A percentile compares a stretch with the other conserved stretches of the same genome.
phyloP scores from a whole-genome alignment of 495 filamentous ascomycete genomes.

The Filosporella fistucella region DNA sequence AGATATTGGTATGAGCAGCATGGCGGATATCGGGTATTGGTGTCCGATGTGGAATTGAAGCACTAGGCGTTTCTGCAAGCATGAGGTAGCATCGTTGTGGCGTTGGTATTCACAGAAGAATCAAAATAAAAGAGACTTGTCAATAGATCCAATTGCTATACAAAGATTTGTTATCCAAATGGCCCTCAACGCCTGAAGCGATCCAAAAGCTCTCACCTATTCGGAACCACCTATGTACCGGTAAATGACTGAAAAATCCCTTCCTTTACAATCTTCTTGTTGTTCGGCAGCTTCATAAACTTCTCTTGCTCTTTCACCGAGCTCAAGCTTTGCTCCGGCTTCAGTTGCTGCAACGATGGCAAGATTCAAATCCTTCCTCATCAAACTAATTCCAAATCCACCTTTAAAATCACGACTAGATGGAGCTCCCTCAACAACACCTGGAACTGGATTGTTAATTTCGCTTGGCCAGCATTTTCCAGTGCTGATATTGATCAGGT shows the following conservation, averaged over 20 bases:
- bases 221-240: slow-evolving; percentile 51
- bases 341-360: slow-evolving; percentile 70
- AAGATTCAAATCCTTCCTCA: slow-evolving; percentile 77
- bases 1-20: too few relatives aligned
- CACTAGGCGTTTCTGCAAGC: too few relatives aligned
- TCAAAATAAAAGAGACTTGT: too few relatives aligned
- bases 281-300: slow-evolving; percentile 64
- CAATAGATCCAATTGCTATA: too few relatives aligned
- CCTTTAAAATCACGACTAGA: slow-evolving; percentile 71
- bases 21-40: too few relatives aligned
- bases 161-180: too few relatives aligned
- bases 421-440: slow-evolving; percentile 69
- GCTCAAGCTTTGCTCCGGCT: slow-evolving; percentile 57
- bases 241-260: slow-evolving; percentile 86
- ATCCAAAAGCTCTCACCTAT: too few relatives aligned
- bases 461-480: slow-evolving; percentile 91
- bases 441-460: slow-evolving; percentile 87
- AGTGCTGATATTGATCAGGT: slow-evolving; percentile 79
- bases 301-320: slow-evolving; percentile 58
- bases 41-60: too few relatives aligned
- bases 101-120: too few relatives aligned
- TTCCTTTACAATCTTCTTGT: slow-evolving; percentile 56
- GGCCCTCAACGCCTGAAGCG: background rate
- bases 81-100: too few relatives aligned
- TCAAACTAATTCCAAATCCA: slow-evolving; percentile 78